Base-by-base conservation (phyloP, 306 rosid genomes). In the Canavalia gladiata region DNA sequence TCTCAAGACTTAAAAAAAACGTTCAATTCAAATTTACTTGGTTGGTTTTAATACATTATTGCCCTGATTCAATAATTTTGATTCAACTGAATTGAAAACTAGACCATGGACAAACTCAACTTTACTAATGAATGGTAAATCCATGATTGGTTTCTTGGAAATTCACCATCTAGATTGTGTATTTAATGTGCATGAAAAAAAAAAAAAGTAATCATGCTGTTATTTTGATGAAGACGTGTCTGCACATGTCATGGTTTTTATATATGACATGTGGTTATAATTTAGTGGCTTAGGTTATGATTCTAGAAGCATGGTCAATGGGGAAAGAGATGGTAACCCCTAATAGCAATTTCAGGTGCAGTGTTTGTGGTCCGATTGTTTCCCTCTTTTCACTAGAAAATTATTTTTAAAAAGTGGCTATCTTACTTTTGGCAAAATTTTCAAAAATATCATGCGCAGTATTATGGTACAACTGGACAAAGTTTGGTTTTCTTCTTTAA, bases 31-130 rank as follows among this genome's bases (percentile, higher is more conserved):
- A 18, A 18, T 18, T 18, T 72, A 56, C n/a, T 70, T 69, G 72
- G 55, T 76, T 70, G 65, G 34, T 13, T 60, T 74, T 46, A 77
- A 84, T 84, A 81, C 52, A 66, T 73, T 58, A 59, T 43, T 47
- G 29, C 31, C 9, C 51, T 42, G 25, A 18, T 18, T 18, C 25
- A 18, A 18, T 18, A 31, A 29, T 70, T 64, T 62, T 49, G 51
- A 76, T 47, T 35, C 60, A 42, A 8, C 39, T 5, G 0, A 11
- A 25, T 28, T 5, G 6, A 5, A 45, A 57, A 13, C 25, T 18
- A 18, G 13, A 50, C 47, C 37, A 4, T 13, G 12, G 42, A 10
- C 70, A 50, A n/a, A 46, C 9, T 45, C 42, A 62, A 37, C 37
- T 35, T 74, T 74, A 49, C 74, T 73, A 9, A 47, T 37, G 66